phyloP scores from a whole-genome alignment of 179 eudicot genomes.

The Beta corolliflora region DNA sequence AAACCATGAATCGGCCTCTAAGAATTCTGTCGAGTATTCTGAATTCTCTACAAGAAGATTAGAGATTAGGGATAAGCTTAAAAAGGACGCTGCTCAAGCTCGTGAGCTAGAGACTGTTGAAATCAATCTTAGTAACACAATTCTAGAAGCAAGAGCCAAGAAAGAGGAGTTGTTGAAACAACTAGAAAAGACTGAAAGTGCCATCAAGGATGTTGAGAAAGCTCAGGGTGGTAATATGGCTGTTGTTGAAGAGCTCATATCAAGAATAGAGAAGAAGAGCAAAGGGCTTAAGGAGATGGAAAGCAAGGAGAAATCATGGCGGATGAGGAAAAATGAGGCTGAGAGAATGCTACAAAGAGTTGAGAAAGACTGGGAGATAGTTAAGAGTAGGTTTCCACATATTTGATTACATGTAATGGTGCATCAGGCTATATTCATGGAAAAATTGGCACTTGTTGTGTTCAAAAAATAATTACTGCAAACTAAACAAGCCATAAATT shows the following conservation, averaged over 20 bases:
- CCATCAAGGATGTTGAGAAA: constrained; percentile 33
- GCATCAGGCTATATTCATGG: no score
- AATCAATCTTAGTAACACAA: constrained; percentile 21
- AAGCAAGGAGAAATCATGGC: constrained; percentile 30
- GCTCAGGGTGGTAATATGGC: constrained; percentile 22
- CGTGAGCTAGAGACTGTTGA: constrained; percentile 34
- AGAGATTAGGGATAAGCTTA: constrained; percentile 30
- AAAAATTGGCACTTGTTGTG: no score
- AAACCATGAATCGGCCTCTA: constrained; percentile 32
- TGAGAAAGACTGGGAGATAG: constrained; percentile 39
- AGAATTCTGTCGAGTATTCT: constrained; percentile 25
- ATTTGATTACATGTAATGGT: neutral
- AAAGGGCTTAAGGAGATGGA: constrained; percentile 33
- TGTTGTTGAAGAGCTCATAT: constrained; percentile 32
- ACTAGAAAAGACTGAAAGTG: constrained; percentile 34
- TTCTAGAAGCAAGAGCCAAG: constrained; percentile 23
- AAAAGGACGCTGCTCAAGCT: constrained; percentile 36
- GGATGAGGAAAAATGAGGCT: constrained; percentile 31
- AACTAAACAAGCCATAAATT: no score
- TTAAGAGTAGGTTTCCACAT: constrained; percentile 20
- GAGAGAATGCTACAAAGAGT: constrained; percentile 31
- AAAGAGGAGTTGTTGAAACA: constrained; percentile 40
- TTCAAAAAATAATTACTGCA: no score
- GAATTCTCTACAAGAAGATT: constrained; percentile 20
- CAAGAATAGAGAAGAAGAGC: constrained; percentile 29